Base-by-base conservation (phyloP, 345 rosid species). In the Sapria himalayana region DNA sequence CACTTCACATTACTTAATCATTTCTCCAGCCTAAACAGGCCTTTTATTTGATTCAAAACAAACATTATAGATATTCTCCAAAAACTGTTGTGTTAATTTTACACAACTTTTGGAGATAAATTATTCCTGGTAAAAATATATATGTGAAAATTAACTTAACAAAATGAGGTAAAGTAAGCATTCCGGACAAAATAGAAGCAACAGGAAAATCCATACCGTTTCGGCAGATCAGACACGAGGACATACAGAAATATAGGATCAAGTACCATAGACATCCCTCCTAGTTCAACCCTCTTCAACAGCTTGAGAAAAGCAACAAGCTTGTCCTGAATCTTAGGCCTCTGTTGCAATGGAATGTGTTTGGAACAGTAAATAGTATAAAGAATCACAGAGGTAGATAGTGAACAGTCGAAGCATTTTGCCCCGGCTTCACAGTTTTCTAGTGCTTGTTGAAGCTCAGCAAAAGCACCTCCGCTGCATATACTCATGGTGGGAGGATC, bases 351-450 rank as follows among this genome's bases (percentile, higher is more conserved):
- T 18, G 76, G 69, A 32, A 63, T 63, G 41, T 48, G 55, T 36
- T 37, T 37, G 9, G 95, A 89, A 48, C 85, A 79, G 74, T 72
- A 89, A 18, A 89, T 41, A 25, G 76, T 66, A 44, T 79, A 71
- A 24, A 65, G 51, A 50, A 82, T 33, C 43, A 79, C 66, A 23
- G 93, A 79, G 34, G 71, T 59, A 36, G 85, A 62, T 55, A 82
- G 55, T 29, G 98, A 89, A 55, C 91, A 61, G 38, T 63, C 54
- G 47, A 65, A 89, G 62, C 69, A 45, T 41, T 73, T 66, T 51
- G 95, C 92, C 57, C 82, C 73, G 20, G 98, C 95, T 64, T 89
- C 98, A 47, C 86, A 76, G 64, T 89, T 89, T 55, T 48, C 48
- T 39, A 89, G 65, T 11, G 98, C 95, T 57, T 62, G 92, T 50